phyloP scores from a whole-genome alignment of 2,329 filamentous ascomycete genomes.

The Orbilia blumenaviensis region DNA sequence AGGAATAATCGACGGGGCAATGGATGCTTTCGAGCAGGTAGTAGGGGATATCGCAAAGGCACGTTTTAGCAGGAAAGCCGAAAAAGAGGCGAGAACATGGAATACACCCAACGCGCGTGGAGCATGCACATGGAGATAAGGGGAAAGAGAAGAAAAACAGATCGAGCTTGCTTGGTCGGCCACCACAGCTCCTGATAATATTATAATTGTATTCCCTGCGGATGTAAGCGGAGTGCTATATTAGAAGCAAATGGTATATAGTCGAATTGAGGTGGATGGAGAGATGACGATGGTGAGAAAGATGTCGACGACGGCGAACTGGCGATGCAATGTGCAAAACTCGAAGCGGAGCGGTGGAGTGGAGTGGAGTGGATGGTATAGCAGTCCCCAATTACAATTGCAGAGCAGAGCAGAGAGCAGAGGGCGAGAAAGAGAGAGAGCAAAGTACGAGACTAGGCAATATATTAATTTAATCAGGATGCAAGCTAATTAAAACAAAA shows the following conservation, averaged over 20 bases:
- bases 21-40: constrained; percentile 10
- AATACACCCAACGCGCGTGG: constrained; percentile 1
- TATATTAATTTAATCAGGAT: constrained; percentile 7
- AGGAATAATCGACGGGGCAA: not conserved
- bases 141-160: no score
- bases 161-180: no score
- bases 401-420: no score
- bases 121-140: constrained; percentile 4
- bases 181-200: not conserved
- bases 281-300: not conserved
- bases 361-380: no score
- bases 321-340: not conserved
- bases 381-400: no score
- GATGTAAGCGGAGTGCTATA: no score
- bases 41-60: constrained; percentile 17
- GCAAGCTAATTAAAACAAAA: not conserved
- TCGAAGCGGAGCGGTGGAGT: no score
- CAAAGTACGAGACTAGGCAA: no score
- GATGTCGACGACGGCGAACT: not conserved
- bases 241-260: no score
- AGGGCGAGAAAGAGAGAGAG: not conserved
- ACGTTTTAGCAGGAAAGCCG: constrained; percentile 15
- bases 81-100: constrained; percentile 4
- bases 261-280: not conserved
- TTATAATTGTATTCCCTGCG: not conserved